Evolutionary conservation across 495 filamentous ascomycete genomes (phyloP).

Genomic region (Daldinia vernicosa): DNA sequence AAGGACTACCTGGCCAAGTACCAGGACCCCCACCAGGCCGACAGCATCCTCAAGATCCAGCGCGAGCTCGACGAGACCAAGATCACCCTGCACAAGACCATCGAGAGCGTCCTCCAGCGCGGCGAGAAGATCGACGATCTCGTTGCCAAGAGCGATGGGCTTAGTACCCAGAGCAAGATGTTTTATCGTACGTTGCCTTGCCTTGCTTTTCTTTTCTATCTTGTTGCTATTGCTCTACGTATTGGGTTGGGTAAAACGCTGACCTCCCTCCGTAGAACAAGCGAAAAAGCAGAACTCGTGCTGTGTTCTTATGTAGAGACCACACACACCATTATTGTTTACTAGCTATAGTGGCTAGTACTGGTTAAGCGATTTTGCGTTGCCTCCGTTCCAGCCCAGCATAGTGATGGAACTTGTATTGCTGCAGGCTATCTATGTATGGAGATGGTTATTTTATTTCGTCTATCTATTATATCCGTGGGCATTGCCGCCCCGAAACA

Average conservation of each 20-base stretch:
- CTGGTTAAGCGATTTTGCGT: constrained; percentile 15
- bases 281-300: constrained; percentile 98
- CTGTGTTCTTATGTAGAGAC: constrained; percentile 78
- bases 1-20: constrained; percentile 87
- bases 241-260: not conserved
- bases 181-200: constrained; percentile 76
- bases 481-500: not conserved
- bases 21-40: constrained; percentile 88
- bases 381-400: constrained; percentile 36
- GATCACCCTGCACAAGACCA: constrained; percentile 97
- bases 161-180: constrained; percentile 93
- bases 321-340: not conserved
- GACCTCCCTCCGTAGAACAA: constrained; percentile 50
- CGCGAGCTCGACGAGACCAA: constrained; percentile 98
- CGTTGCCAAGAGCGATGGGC: constrained; percentile 85
- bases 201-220: not conserved
- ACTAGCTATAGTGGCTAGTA: not conserved
- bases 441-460: constrained; percentile 32
- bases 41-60: constrained; percentile 94
- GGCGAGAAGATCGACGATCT: constrained; percentile 92
- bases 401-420: constrained; percentile 28
- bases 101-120: constrained; percentile 85
- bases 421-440: constrained; percentile 27
- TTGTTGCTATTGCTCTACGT: not conserved
- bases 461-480: constrained; percentile 34